Evolutionary conservation across 1,284 basidiomycete genomes (phyloP).

Genomic region (Puccinia horiana): DNA sequence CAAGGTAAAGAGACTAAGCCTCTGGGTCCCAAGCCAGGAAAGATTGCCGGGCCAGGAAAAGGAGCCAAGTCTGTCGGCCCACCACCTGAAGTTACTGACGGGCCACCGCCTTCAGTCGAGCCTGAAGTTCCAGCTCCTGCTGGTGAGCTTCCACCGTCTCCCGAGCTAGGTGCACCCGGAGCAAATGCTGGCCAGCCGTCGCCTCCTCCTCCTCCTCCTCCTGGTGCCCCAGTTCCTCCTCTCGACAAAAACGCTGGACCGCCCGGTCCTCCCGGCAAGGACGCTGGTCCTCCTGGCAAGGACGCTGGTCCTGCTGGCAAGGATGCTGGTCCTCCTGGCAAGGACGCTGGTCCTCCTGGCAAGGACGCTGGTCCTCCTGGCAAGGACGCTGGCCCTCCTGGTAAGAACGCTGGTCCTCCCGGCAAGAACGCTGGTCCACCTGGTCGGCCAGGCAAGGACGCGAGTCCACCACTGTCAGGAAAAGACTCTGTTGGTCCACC

Average conservation of each 20-base stretch:
- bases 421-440: background rate
- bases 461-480: background rate
- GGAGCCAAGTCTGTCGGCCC: background rate
- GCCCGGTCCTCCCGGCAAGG: background rate
- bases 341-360: background rate
- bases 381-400: background rate
- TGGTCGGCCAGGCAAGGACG: background rate
- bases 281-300: background rate
- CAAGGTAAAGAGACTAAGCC: background rate
- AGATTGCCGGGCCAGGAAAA: too few relatives aligned
- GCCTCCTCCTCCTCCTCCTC: background rate
- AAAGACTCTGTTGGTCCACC: background rate
- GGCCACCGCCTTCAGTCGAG: background rate
- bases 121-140: background rate
- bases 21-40: background rate
- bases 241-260: background rate
- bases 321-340: background rate
- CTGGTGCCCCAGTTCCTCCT: background rate
- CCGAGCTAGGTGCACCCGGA: too few relatives aligned
- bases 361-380: background rate
- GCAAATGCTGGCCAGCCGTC: background rate
- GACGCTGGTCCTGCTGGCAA: background rate
- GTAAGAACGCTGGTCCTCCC: background rate
- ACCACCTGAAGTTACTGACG: background rate
- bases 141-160: background rate